Percentiles rank a stretch among this genome's conserved stretches.
These are phyloP conservation scores for Lactifluus echinatus DNA, from an alignment of 768 basidiomycete species.

Conservation along the genomic window DNA sequence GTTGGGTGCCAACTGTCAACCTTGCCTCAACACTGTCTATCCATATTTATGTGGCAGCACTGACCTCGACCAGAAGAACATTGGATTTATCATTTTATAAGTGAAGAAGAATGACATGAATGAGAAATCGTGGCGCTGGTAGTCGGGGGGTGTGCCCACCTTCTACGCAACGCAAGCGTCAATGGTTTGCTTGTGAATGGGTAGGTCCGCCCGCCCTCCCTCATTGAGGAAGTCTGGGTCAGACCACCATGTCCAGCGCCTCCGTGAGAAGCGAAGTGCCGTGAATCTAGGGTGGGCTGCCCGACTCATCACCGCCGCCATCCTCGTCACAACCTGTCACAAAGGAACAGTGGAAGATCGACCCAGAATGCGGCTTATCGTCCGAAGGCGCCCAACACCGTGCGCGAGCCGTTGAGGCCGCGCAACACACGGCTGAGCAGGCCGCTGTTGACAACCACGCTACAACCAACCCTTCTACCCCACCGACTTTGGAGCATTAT, in stretches of 20 bases:
- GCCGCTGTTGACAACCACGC: constrained; percentile 9
- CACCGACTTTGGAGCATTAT: constrained; percentile 12
- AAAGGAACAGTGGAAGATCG: constrained; percentile 76
- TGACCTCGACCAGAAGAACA: background rate
- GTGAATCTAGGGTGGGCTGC: constrained; percentile 20
- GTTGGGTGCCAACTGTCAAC: background rate
- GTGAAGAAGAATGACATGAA: no score
- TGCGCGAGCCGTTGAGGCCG: constrained; percentile 50
- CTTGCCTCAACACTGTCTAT: background rate
- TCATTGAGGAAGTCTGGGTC: constrained; percentile 79
- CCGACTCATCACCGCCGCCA: constrained; percentile 5
- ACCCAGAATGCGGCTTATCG: constrained; percentile 67
- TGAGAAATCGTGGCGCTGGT: no score
- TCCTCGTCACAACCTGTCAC: constrained; percentile 26
- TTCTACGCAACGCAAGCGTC: no score
- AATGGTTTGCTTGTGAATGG: no score
- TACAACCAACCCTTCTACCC: constrained; percentile 12
- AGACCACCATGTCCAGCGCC: constrained; percentile 39
- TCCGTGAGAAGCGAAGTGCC: constrained; percentile 16
- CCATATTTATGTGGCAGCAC: background rate
- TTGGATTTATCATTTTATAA: background rate
- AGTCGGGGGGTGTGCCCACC: no score
- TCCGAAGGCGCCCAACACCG: constrained; percentile 68
- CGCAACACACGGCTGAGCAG: constrained; percentile 17
- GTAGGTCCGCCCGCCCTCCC: no score